Evolutionary conservation across 306 rosid genomes (phyloP), one percentile per base, ranked within the genome.

Genomic region (Trifolium dubium): DNA sequence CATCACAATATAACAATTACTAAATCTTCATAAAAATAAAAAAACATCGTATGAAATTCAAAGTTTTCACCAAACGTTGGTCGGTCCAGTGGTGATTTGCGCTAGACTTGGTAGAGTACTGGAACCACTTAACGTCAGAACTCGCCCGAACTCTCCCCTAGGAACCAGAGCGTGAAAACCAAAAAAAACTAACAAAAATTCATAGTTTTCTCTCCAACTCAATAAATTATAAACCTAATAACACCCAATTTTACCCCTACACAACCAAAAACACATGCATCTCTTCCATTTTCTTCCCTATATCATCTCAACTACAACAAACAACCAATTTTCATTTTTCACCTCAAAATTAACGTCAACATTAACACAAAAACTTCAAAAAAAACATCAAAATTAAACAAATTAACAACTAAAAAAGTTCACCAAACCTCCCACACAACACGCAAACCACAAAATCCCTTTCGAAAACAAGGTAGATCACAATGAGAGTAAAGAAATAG

Each of bases 381-480:
- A 15, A 43, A 77, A 39, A 3, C 68, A 54, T 46, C 60, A 19
- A 74, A 80, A 81, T 69, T 76, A 43, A 46, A 67, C 49, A 62
- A 78, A 2, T 46, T 15, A 4, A 35, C 35, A 30, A 67, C 32
- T 47, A 14, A 4, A 15, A 41, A 60, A 67, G 59, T 71, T 78
- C 59, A 56, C 47, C 77, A 65, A 77, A 83, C 79, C 49, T 68
- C 85, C 92, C 97, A 83, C 63, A 58, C 44, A 13, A 4, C 4
- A 66, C 49, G 15, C 60, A 60, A 40, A 78, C 69, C 15, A 61
- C 13, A 53, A 79, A 77, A 74, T 79, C 72, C 34, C 30, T 12
- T 51, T 23, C 10, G 11, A 49, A 5, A 34, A 47, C 32, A 53
- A 8, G 44, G n/a, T 34, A n/a, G 79, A 79, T 69, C 83, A 75